phyloP scores from a whole-genome alignment of 2,329 filamentous ascomycete genomes.

The Fusarium oxysporum region DNA sequence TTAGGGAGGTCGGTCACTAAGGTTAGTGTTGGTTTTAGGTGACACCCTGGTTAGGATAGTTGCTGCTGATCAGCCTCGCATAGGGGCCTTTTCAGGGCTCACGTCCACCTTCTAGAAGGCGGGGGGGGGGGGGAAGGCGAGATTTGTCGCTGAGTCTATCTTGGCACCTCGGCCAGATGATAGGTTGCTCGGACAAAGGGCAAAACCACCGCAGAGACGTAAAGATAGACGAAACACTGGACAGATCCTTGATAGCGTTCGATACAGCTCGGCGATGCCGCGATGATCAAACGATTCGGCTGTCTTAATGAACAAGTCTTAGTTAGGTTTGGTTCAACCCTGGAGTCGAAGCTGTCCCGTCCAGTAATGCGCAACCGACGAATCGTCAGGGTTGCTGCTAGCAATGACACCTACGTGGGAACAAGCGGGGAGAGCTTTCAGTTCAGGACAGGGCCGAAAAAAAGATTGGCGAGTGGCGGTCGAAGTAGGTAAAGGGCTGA shows the following conservation, averaged over 20 bases:
- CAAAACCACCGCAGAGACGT: constrained; percentile 8
- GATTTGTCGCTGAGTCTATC: constrained; percentile 29
- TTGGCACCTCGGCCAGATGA: constrained; percentile 20
- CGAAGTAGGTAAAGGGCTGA: constrained; percentile 27
- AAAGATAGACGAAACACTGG: constrained; percentile 28
- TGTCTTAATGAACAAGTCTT: constrained; percentile 25
- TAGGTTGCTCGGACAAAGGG: constrained; percentile 28
- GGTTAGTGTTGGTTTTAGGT: constrained; percentile 37
- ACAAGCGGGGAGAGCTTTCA: constrained; percentile 38
- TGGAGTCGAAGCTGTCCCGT: constrained; percentile 13
- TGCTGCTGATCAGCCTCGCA: constrained; percentile 47
- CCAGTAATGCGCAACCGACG: constrained; percentile 4
- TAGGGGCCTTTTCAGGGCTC: constrained; percentile 39
- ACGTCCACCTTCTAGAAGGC: constrained; percentile 44
- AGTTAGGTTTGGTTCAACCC: constrained; percentile 18
- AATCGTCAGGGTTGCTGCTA: constrained; percentile 22
- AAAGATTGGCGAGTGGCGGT: constrained; percentile 39
- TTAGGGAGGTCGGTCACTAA: constrained; percentile 25
- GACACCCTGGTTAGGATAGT: constrained; percentile 42
- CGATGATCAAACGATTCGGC: constrained; percentile 1
- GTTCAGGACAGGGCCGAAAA: constrained; percentile 6
- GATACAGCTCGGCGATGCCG: constrained; percentile 32
- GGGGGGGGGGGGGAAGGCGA: constrained; percentile 28
- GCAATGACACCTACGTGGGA: constrained; percentile 21
- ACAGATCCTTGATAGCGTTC: neutral